Conservation (phyloP, 768 basidiomycete species). For the Multifurca ochricompacta region DNA sequence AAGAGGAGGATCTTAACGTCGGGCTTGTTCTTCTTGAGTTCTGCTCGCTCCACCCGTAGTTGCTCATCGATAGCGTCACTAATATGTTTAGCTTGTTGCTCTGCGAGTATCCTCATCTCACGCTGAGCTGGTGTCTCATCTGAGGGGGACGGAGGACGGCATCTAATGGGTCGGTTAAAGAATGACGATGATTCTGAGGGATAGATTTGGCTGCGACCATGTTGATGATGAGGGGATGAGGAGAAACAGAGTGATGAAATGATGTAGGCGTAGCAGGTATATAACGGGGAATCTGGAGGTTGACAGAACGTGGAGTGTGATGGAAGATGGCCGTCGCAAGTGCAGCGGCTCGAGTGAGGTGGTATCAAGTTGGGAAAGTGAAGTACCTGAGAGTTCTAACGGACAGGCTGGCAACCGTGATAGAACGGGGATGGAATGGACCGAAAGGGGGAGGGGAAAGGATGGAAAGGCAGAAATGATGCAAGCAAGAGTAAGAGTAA, state of each 20-base stretch:
- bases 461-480: no score
- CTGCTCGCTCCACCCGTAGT: slow-evolving; percentile 57
- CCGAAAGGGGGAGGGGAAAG: not conserved
- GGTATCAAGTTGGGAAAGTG: not conserved
- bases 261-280: not conserved
- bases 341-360: not conserved
- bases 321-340: not conserved
- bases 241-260: no score
- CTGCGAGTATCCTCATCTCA: slow-evolving; percentile 54
- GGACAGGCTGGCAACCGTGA: not conserved
- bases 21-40: slow-evolving; percentile 49
- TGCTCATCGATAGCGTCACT: slow-evolving; percentile 76
- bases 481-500: no score
- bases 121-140: slow-evolving; percentile 65
- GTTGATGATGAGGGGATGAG: not conserved
- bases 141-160: slow-evolving; percentile 60
- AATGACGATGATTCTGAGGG: slow-evolving; percentile 26
- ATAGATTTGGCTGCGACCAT: slow-evolving; percentile 15
- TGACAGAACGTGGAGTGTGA: not conserved
- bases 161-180: slow-evolving; percentile 63
- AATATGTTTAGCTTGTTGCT: slow-evolving; percentile 63
- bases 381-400: not conserved
- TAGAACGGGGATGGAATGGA: not conserved
- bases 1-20: slow-evolving; percentile 73
- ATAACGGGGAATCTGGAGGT: not conserved